Conservation (phyloP, 352 stramenopile genomes). For the Stramenopiles sp. region DNA sequence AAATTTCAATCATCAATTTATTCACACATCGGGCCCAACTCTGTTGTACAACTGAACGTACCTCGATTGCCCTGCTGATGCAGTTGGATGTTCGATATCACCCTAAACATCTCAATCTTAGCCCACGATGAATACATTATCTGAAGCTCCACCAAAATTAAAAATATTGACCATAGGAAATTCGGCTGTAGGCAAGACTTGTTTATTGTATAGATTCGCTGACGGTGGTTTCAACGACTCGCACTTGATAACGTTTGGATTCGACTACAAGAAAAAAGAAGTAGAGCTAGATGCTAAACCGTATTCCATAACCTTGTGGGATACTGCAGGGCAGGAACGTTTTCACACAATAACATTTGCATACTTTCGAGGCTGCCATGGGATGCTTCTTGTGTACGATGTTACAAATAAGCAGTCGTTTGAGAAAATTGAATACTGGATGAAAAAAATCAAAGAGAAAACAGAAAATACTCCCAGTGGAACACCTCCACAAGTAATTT, state of each 20-base stretch:
- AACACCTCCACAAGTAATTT: not conserved
- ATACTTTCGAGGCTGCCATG: conserved; percentile 68
- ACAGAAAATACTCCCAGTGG: not conserved
- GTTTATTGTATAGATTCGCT: conserved; percentile 58
- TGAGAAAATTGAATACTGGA: conserved; percentile 38
- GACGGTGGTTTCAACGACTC: conserved; percentile 60
- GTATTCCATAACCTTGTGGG: conserved; percentile 64
- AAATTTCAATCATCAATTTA: too few species aligned
- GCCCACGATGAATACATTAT: too few species aligned
- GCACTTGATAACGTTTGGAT: conserved; percentile 52
- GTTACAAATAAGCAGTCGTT: conserved; percentile 61
- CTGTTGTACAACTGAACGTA: too few species aligned
- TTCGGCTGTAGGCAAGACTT: conserved; percentile 59
- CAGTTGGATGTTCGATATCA: too few species aligned
- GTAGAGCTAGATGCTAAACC: conserved; percentile 50
- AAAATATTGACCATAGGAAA: conserved; percentile 66
- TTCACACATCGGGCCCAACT: too few species aligned
- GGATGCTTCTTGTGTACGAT: conserved; percentile 72
- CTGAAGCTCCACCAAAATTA: not conserved
- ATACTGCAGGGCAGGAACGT: conserved; percentile 60
- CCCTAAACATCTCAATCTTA: too few species aligned
- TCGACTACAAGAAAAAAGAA: conserved; percentile 62
- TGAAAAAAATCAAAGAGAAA: conserved; percentile 8
- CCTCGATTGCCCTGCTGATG: too few species aligned
- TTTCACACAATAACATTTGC: conserved; percentile 70